These are phyloP conservation scores for Ambrosia hybrid DNA, from an alignment of 140 eudicot genomes.

Conservation along the genomic window DNA sequence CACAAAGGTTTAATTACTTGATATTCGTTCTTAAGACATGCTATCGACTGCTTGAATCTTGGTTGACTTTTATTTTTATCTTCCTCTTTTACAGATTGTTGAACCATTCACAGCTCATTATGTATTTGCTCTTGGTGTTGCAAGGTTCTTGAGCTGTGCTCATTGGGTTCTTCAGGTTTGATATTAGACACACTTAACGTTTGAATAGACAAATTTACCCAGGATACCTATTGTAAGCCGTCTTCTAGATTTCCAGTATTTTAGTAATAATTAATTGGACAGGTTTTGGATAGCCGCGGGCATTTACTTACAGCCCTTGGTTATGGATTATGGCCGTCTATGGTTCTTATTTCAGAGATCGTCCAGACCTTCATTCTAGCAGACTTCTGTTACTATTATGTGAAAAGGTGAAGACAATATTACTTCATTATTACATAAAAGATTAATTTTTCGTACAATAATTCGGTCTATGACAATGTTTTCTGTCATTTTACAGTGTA, in stretches of 20 bases:
- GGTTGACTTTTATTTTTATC: slow-evolving; percentile 7
- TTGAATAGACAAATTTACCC: slow-evolving; percentile 4
- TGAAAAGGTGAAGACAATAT: slow-evolving; percentile 49
- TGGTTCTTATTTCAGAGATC: slow-evolving; percentile 82
- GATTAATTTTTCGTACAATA: neutral
- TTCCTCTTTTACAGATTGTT: slow-evolving; percentile 60
- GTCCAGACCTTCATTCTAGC: slow-evolving; percentile 81
- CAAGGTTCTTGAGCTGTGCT: slow-evolving; percentile 97
- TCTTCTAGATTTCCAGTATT: slow-evolving; percentile 1
- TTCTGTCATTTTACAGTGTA: slow-evolving; percentile 46
- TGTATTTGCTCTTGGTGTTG: slow-evolving; percentile 96
- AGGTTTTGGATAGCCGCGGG: slow-evolving; percentile 82
- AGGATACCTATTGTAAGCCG: neutral
- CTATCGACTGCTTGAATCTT: slow-evolving; percentile 4
- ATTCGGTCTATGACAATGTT: neutral
- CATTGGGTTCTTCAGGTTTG: slow-evolving; percentile 99
- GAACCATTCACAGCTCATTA: slow-evolving; percentile 98
- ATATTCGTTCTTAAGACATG: slow-evolving; percentile 1
- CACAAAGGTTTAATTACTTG: slow-evolving; percentile 59
- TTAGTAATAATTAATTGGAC: slow-evolving; percentile 19
- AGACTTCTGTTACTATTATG: slow-evolving; percentile 84
- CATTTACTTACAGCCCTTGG: slow-evolving; percentile 75
- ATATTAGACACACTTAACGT: neutral
- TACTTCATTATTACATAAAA: neutral
- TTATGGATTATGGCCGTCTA: slow-evolving; percentile 79